Evolutionary conservation across 192 early-diverging fungal genomes (phyloP).

Genomic region (Cetraspora pellucida): DNA sequence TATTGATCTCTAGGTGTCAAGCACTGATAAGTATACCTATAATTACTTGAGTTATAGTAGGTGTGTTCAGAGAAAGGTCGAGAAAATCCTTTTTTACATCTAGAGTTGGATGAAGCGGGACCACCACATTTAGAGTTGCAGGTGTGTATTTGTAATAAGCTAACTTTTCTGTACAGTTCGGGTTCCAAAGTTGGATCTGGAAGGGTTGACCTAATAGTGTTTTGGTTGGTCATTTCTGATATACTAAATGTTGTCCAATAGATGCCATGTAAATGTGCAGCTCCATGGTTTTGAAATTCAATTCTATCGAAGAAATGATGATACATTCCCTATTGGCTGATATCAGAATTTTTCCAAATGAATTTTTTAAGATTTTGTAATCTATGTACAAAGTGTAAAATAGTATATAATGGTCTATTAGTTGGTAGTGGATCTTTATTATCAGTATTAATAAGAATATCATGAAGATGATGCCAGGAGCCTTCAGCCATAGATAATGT

Average conservation of each 20-base stretch:
- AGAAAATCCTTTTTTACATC: constrained; percentile 14
- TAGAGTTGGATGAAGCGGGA: background rate
- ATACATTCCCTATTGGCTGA: background rate
- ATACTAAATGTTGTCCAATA: background rate
- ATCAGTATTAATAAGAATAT: constrained; percentile 3
- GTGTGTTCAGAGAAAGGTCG: background rate
- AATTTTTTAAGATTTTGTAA: background rate
- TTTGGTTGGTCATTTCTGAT: background rate
- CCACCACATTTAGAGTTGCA: constrained; percentile 10
- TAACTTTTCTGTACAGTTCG: constrained; percentile 1
- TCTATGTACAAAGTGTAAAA: background rate
- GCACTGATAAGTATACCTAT: constrained; percentile 1
- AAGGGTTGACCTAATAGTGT: background rate
- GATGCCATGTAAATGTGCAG: background rate
- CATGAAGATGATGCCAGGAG: background rate
- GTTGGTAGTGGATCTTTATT: constrained; percentile 3
- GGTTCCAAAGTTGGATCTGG: background rate
- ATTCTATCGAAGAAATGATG: constrained; percentile 13
- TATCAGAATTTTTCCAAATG: background rate
- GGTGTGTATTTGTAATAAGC: background rate
- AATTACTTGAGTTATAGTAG: background rate
- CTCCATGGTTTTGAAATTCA: constrained; percentile 16
- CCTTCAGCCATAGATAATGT: constrained; percentile 10
- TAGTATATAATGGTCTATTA: constrained; percentile 7
- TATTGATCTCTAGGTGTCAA: background rate